Evolutionary conservation across 495 filamentous ascomycete genomes (phyloP).

Genomic region (Xylona heveae): DNA sequence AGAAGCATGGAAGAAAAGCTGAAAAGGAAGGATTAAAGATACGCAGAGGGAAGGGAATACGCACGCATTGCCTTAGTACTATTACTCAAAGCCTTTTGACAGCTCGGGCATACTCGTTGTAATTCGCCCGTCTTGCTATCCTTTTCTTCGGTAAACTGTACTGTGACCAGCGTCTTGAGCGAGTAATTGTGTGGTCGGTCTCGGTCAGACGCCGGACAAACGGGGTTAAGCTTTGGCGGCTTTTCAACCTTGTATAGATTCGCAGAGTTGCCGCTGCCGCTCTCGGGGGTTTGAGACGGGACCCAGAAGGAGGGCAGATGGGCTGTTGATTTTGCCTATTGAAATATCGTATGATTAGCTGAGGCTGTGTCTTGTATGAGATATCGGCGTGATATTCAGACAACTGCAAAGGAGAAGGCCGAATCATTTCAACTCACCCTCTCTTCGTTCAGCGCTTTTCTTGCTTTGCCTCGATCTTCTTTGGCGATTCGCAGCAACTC

Average conservation of each 20-base stretch:
- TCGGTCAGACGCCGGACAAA: slow-evolving; percentile 59
- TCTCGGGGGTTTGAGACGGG: slow-evolving; percentile 56
- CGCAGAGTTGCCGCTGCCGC: slow-evolving; percentile 19
- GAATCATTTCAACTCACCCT: slow-evolving; percentile 39
- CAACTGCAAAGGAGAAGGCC: neutral
- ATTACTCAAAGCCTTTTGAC: slow-evolving; percentile 69
- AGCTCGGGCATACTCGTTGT: slow-evolving; percentile 62
- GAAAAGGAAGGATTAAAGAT: neutral
- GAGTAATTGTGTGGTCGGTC: slow-evolving; percentile 55
- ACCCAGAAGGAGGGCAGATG: slow-evolving; percentile 91
- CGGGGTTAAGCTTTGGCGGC: slow-evolving; percentile 44
- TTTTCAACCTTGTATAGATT: slow-evolving; percentile 33
- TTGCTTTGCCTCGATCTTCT: slow-evolving; percentile 48
- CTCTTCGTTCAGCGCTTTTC: slow-evolving; percentile 46
- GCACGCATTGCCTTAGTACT: slow-evolving; percentile 54
- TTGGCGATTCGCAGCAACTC: slow-evolving; percentile 49
- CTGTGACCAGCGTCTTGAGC: slow-evolving; percentile 57
- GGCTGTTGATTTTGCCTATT: slow-evolving; percentile 32
- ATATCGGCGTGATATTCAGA: neutral
- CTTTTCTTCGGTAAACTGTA: slow-evolving; percentile 63
- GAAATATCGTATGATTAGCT: slow-evolving; percentile 1
- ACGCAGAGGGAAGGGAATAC: slow-evolving; percentile 10
- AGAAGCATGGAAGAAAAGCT: slow-evolving; percentile 1
- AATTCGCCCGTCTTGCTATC: slow-evolving; percentile 27
- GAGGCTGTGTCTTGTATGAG: neutral